Conservation (phyloP, 2,329 filamentous ascomycete genomes). For the Rhytidhysteron rufulum region DNA sequence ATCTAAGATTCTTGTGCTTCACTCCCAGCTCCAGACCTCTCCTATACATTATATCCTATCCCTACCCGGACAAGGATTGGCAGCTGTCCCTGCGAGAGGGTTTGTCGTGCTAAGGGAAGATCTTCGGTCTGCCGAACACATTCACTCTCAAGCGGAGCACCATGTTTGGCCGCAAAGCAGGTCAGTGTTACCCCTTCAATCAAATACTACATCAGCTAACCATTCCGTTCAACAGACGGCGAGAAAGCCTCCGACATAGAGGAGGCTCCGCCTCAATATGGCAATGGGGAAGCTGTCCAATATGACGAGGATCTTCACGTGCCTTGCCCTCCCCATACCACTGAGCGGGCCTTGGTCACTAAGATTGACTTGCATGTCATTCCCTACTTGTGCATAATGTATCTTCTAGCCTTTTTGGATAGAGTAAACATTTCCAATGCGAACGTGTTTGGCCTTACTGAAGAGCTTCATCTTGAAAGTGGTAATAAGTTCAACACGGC, state of each 20-base stretch:
- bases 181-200: conserved; percentile 16
- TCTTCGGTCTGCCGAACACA: no score
- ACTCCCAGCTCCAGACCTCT: no score
- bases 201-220: not conserved
- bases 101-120: no score
- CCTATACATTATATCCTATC: no score
- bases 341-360: conserved; percentile 43
- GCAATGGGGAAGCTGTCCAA: conserved; percentile 11
- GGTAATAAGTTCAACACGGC: conserved; percentile 48
- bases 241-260: conserved; percentile 13
- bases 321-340: conserved; percentile 47
- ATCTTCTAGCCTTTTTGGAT: conserved; percentile 48
- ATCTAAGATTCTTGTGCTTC: no score
- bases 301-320: conserved; percentile 39
- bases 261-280: conserved; percentile 17
- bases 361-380: conserved; percentile 48
- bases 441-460: conserved; percentile 47
- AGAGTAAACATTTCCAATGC: conserved; percentile 54
- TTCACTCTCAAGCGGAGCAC: no score
- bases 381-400: conserved; percentile 49
- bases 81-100: no score
- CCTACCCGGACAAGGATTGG: no score
- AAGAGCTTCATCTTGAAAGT: conserved; percentile 41
- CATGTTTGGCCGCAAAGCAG: conserved; percentile 31
- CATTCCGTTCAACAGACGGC: conserved; percentile 12